A percentile compares a stretch with the other conserved stretches of the same genome.
Evolutionary conservation across 768 basidiomycete species (phyloP).

Genomic region (Pisolithus orientalis): DNA sequence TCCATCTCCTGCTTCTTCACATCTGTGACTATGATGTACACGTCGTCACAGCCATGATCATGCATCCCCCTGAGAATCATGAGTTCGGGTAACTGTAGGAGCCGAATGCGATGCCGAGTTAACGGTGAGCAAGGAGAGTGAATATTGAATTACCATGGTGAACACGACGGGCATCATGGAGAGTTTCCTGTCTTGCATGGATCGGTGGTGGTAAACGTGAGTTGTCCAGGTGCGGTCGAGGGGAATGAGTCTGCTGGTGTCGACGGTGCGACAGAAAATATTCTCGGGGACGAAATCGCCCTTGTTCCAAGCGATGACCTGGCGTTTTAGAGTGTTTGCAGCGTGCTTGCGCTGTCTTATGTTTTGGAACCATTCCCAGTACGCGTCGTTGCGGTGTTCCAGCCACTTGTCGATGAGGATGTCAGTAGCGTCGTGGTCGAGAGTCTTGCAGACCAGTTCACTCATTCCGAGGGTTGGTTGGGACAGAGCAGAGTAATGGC

Average conservation of each 20-base stretch:
- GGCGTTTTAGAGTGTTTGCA: constrained; percentile 44
- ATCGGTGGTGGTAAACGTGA: constrained; percentile 72
- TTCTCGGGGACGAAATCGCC: constrained; percentile 76
- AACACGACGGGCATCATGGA: constrained; percentile 79
- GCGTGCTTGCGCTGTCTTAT: constrained; percentile 62
- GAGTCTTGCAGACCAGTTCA: constrained; percentile 72
- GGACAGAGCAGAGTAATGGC: constrained; percentile 55
- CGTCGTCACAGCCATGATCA: constrained; percentile 71
- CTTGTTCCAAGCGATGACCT: constrained; percentile 48
- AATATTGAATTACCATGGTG: constrained; percentile 52
- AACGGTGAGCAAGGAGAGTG: background rate
- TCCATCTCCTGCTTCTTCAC: constrained; percentile 78
- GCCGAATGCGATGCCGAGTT: no score
- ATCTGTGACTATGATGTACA: constrained; percentile 74
- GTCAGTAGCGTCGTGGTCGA: constrained; percentile 71
- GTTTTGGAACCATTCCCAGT: constrained; percentile 71
- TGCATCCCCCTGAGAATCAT: constrained; percentile 80
- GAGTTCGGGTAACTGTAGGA: constrained; percentile 61
- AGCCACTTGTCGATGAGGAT: constrained; percentile 82
- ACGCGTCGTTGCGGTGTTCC: constrained; percentile 69
- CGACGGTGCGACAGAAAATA: constrained; percentile 72
- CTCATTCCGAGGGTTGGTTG: constrained; percentile 68
- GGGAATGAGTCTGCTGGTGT: constrained; percentile 71
- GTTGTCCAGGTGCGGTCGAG: constrained; percentile 80
- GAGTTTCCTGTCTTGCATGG: constrained; percentile 65